A percentile compares a stretch with the other conserved stretches of the same genome.
Evolutionary conservation across 2,329 filamentous ascomycete species (phyloP).

Genomic region (Cercospora canescens): DNA sequence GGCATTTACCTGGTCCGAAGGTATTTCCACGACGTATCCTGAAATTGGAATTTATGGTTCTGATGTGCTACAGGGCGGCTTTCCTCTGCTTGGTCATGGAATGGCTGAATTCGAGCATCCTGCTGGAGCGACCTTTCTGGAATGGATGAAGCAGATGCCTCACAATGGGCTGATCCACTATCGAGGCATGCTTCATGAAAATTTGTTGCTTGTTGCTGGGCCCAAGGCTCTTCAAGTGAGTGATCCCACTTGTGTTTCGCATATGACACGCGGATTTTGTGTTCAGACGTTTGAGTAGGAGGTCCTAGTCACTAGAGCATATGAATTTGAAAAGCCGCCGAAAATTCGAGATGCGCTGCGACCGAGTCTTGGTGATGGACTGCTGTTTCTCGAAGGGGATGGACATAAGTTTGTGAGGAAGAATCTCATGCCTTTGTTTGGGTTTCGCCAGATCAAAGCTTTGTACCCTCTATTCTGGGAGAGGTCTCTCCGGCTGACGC

Average conservation of each 20-base stretch:
- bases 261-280: not conserved
- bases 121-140: constrained; percentile 34
- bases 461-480: constrained; percentile 82
- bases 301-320: constrained; percentile 53
- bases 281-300: constrained; percentile 35
- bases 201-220: constrained; percentile 40
- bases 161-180: constrained; percentile 44
- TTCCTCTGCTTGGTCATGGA: constrained; percentile 40
- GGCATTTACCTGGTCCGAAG: constrained; percentile 39
- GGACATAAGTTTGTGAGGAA: constrained; percentile 61
- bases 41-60: no score
- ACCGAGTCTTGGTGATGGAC: constrained; percentile 51
- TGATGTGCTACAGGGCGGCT: constrained; percentile 25
- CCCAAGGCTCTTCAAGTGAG: constrained; percentile 40
- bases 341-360: constrained; percentile 45
- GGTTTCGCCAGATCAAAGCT: constrained; percentile 80
- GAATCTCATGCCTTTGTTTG: constrained; percentile 77
- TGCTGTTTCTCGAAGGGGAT: constrained; percentile 53
- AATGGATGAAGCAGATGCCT: constrained; percentile 40
- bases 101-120: constrained; percentile 37
- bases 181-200: constrained; percentile 40
- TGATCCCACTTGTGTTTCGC: not conserved
- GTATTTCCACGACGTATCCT: no score
- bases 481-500: constrained; percentile 68
- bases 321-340: constrained; percentile 56